These are phyloP conservation scores for Komagataella kurtzmanii DNA, from an alignment of 805 yeast species.

Conservation along the genomic window DNA sequence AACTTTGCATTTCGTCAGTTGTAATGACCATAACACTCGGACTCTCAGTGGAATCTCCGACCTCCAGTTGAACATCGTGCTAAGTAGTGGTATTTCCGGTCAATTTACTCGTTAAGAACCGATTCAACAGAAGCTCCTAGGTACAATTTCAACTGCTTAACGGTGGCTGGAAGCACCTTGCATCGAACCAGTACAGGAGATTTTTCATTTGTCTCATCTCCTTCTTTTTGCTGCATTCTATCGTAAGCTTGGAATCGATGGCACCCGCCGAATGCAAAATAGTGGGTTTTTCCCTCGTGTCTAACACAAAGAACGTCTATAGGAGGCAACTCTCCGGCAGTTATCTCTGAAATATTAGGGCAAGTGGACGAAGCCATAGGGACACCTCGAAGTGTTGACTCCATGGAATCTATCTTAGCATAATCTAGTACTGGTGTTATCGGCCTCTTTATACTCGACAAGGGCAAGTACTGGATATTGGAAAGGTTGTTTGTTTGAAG, in stretches of 20 bases:
- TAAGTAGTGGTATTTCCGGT: constrained; percentile 32
- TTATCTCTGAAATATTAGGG: constrained; percentile 26
- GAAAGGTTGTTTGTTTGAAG: constrained; percentile 47
- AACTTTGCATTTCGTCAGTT: constrained; percentile 35
- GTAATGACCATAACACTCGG: constrained; percentile 19
- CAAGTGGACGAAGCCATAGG: constrained; percentile 57
- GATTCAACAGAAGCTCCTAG: constrained; percentile 56
- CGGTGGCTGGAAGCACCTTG: constrained; percentile 64
- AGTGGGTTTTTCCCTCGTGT: constrained; percentile 45
- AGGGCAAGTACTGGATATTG: constrained; percentile 46
- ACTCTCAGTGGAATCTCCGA: constrained; percentile 41
- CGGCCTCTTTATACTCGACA: constrained; percentile 60
- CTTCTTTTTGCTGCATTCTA: constrained; percentile 19
- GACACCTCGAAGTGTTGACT: constrained; percentile 46
- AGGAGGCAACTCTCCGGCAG: constrained; percentile 65
- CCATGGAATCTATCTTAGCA: constrained; percentile 70
- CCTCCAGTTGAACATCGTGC: constrained; percentile 34
- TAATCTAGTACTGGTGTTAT: constrained; percentile 75
- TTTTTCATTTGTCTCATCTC: neutral
- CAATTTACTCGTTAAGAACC: constrained; percentile 19
- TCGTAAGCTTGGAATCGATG: constrained; percentile 86
- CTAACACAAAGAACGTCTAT: constrained; percentile 63
- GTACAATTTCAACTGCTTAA: constrained; percentile 50
- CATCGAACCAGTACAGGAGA: constrained; percentile 35
- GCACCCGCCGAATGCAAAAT: constrained; percentile 86